Percentiles rank a stretch among this genome's conserved stretches.
phyloP scores from a whole-genome alignment of 306 rosid genomes.

The Dryas octopetala region DNA sequence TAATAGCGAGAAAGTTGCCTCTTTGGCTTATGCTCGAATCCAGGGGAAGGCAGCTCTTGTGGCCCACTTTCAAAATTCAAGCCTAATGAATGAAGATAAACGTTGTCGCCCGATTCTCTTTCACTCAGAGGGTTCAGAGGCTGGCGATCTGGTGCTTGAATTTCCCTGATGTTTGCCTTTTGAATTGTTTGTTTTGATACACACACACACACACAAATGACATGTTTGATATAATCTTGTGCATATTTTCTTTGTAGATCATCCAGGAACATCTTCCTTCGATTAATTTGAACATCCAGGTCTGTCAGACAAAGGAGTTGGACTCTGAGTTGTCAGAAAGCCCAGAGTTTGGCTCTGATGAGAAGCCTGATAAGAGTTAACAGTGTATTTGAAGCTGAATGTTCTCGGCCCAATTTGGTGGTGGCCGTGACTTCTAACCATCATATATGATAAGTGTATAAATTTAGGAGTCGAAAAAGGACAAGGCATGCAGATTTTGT shows the following conservation, averaged over 20 bases:
- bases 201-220: not conserved
- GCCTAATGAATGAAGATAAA: slow-evolving; percentile 92
- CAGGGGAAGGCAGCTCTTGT: slow-evolving; percentile 95
- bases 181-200: not conserved
- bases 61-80: slow-evolving; percentile 87
- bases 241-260: slow-evolving; percentile 34
- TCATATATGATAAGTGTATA: slow-evolving; percentile 39
- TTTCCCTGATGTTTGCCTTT: not conserved
- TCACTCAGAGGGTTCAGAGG: slow-evolving; percentile 75
- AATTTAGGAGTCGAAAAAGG: slow-evolving; percentile 41
- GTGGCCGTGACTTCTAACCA: slow-evolving; percentile 38
- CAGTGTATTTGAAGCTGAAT: slow-evolving; percentile 30
- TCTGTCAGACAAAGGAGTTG: slow-evolving; percentile 37
- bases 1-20: slow-evolving; percentile 88
- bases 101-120: slow-evolving; percentile 92
- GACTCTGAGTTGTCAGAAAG: slow-evolving; percentile 39
- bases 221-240: slow-evolving; percentile 6
- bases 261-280: slow-evolving; percentile 67
- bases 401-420: slow-evolving; percentile 20
- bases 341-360: slow-evolving; percentile 31
- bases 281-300: slow-evolving; percentile 49
- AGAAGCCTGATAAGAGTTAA: slow-evolving; percentile 39
- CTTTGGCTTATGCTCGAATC: slow-evolving; percentile 85
- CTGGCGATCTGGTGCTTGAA: slow-evolving; percentile 51
- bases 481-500: slow-evolving; percentile 49